These are phyloP conservation scores for Huiozyma naganishii DNA, from an alignment of 805 yeast species.

Conservation along the genomic window DNA sequence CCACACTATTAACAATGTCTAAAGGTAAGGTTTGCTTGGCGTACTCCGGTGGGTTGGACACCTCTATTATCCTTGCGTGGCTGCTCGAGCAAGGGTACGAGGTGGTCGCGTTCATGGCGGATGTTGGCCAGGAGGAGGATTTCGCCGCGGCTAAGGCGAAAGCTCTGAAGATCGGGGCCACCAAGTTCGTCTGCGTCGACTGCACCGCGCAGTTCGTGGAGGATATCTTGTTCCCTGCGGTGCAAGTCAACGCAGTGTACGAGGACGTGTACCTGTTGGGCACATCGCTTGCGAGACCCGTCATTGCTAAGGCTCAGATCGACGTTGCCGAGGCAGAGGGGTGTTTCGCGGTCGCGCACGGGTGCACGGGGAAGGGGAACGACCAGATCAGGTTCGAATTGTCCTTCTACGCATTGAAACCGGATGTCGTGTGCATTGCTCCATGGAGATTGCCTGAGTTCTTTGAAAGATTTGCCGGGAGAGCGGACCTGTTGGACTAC, in stretches of 20 bases:
- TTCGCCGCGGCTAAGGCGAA: constrained; percentile 93
- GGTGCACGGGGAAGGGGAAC: constrained; percentile 99
- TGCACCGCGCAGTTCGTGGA: constrained; percentile 92
- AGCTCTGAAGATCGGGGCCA: constrained; percentile 94
- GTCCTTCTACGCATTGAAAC: constrained; percentile 94
- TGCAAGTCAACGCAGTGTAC: constrained; percentile 94
- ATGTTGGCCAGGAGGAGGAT: constrained; percentile 99
- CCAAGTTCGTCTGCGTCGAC: constrained; percentile 88
- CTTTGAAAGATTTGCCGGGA: constrained; percentile 93
- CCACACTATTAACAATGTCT: constrained; percentile 43
- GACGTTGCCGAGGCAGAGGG: constrained; percentile 94
- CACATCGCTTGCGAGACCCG: constrained; percentile 97
- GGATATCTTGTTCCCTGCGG: constrained; percentile 87
- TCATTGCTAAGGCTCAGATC: constrained; percentile 96
- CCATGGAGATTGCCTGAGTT: constrained; percentile 99
- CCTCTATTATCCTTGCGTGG: constrained; percentile 97
- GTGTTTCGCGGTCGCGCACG: constrained; percentile 97
- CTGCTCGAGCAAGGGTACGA: constrained; percentile 95
- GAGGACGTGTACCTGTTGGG: constrained; percentile 96
- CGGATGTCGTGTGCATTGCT: constrained; percentile 92
- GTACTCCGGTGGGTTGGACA: constrained; percentile 97
- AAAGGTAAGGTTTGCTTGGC: constrained; percentile 99
- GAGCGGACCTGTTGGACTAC: constrained; percentile 89
- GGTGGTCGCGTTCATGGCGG: constrained; percentile 96
- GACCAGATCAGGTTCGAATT: constrained; percentile 98